phyloP scores from a whole-genome alignment of 1,139 yeast species.

The Protomyces gravidus region DNA sequence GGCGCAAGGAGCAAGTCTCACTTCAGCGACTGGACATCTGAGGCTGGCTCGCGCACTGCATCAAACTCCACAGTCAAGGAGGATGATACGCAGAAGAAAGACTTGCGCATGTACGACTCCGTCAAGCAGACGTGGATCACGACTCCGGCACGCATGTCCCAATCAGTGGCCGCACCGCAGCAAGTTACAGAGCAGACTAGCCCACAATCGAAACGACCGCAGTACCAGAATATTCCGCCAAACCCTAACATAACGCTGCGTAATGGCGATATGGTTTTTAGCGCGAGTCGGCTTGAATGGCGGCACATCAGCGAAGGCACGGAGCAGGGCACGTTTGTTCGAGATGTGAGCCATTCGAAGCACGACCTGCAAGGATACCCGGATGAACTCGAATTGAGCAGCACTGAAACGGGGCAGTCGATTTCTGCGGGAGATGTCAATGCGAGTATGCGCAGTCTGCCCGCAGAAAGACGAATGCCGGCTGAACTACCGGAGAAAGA shows the following conservation, averaged over 20 bases:
- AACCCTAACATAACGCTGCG: slow-evolving; percentile 10
- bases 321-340: slow-evolving; percentile 3
- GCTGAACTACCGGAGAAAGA: background rate
- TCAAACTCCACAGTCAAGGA: background rate
- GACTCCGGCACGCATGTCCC: slow-evolving; percentile 9
- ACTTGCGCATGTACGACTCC: slow-evolving; percentile 7
- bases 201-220: background rate
- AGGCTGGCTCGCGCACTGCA: slow-evolving; percentile 7
- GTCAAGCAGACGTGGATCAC: slow-evolving; percentile 11
- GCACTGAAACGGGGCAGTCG: background rate
- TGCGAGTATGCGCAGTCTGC: background rate
- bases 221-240: slow-evolving; percentile 19
- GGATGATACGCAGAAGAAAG: background rate
- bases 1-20: slow-evolving; percentile 20
- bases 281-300: slow-evolving; percentile 11
- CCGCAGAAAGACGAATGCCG: background rate
- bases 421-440: background rate
- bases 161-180: background rate
- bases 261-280: slow-evolving; percentile 21
- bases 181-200: background rate
- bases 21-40: slow-evolving; percentile 24
- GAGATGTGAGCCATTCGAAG: background rate
- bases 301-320: slow-evolving; percentile 1
- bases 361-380: slow-evolving; percentile 4
- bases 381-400: slow-evolving; percentile 11